Percentiles rank a stretch among this genome's conserved stretches.
phyloP scores from a whole-genome alignment of 192 early-diverging fungal genomes.

The Polychytrium aggregatum region DNA sequence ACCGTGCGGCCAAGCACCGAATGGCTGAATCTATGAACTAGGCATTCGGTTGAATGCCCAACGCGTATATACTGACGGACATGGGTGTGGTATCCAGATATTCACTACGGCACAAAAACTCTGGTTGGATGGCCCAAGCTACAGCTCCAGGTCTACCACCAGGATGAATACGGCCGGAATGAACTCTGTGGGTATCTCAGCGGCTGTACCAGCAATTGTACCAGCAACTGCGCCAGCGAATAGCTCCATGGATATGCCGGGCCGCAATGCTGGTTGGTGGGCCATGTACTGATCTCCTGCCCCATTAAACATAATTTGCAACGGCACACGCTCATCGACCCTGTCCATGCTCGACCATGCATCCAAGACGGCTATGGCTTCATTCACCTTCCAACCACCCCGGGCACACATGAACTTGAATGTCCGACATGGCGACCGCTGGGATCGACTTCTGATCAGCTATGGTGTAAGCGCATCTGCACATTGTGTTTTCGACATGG shows the following conservation, averaged over 20 bases:
- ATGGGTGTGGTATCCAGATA: too few species aligned
- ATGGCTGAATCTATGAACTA: background rate
- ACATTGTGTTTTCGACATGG: background rate
- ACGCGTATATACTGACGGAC: too few species aligned
- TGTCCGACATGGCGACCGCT: constrained; percentile 39
- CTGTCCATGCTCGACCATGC: background rate
- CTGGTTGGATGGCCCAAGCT: constrained; percentile 45
- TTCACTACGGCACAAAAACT: constrained; percentile 41
- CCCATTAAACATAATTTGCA: too few species aligned
- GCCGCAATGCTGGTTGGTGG: background rate
- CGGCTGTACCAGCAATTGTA: too few species aligned
- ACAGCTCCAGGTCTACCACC: constrained; percentile 36
- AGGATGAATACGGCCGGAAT: constrained; percentile 39
- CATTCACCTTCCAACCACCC: constrained; percentile 37
- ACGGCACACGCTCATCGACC: too few species aligned
- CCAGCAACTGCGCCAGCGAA: too few species aligned
- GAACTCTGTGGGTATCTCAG: constrained; percentile 27
- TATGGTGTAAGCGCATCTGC: constrained; percentile 26
- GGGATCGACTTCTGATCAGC: constrained; percentile 24
- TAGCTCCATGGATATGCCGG: background rate
- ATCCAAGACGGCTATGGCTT: constrained; percentile 42
- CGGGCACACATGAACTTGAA: constrained; percentile 36
- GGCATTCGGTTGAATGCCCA: too few species aligned
- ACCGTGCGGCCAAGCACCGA: background rate
- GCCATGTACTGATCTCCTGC: background rate